These are phyloP conservation scores for Chytridiales sp. DNA, from an alignment of 371 early-diverging fungal genomes.

Conservation along the genomic window DNA sequence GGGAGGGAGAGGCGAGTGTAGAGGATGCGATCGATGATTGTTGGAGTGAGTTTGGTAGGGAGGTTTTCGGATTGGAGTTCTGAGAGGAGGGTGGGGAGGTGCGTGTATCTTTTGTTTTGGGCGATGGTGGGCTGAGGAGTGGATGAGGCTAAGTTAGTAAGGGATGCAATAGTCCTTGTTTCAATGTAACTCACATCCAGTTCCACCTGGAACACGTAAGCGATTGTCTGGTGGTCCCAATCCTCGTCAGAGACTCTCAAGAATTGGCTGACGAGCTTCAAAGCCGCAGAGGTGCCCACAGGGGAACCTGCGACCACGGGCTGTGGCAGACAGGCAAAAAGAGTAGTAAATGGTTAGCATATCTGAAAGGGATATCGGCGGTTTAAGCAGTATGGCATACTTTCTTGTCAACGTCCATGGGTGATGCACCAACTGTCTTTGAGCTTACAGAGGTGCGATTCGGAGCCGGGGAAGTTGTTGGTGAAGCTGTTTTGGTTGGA, in stretches of 20 bases:
- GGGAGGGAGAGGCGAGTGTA: slow-evolving; percentile 71
- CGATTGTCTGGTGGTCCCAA: slow-evolving; percentile 79
- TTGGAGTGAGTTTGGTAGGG: slow-evolving; percentile 8
- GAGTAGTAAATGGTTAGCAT: no score
- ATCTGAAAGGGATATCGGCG: no score
- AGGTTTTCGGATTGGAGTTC: slow-evolving; percentile 28
- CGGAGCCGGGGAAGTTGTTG: not conserved
- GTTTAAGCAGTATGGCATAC: no score
- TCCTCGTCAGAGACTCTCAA: slow-evolving; percentile 4
- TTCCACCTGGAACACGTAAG: slow-evolving; percentile 78
- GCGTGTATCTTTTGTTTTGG: slow-evolving; percentile 40
- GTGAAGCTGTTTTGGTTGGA: slow-evolving; percentile 1
- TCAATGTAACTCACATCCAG: slow-evolving; percentile 59
- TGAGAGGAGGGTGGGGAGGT: slow-evolving; percentile 45
- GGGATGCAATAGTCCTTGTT: not conserved
- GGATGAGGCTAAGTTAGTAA: not conserved
- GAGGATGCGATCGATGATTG: slow-evolving; percentile 69
- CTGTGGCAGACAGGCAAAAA: no score
- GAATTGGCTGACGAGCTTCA: slow-evolving; percentile 6
- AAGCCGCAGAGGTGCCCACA: not conserved
- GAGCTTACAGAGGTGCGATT: no score
- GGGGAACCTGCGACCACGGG: not conserved
- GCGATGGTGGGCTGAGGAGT: slow-evolving; percentile 22
- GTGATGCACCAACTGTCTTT: no score
- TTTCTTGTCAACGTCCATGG: no score